Base-by-base conservation (phyloP, 805 yeast genomes). In the Candida ovalis region DNA sequence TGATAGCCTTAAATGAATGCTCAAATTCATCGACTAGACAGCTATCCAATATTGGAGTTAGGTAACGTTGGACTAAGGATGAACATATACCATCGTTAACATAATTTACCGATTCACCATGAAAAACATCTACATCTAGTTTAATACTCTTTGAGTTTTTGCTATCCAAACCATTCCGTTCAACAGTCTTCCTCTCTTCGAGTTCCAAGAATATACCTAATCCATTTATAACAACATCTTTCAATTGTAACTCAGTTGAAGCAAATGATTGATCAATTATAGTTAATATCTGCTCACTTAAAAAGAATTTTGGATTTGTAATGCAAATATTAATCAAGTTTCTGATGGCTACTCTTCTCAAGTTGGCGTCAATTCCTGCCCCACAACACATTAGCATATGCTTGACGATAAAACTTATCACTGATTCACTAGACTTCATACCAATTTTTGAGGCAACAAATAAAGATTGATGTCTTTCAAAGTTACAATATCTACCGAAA, bases 41-140 rank as follows among this genome's bases (percentile, higher is more conserved):
- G 17, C 80, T 61, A 2, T 68, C 64, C 22, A 86, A 64, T 4
- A 85, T 72, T 2, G 66, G 52, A 3, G 62, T 62, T 44, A 83
- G 62, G 57, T 82, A 87, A 33, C 88, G 67, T 46, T 87, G 88
- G 3, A 81, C 83, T 10, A 89, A 56, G 0, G 86, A 83, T 0
- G 92, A 78, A 60, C 94, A 84, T 0, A 88, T 80, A 13, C 90
- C 86, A 59, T 87, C 94, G 57, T 73, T 76, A 23, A 75, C 67
- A 43, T 77, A 73, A 1, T 74, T 66, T 33, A 71, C 64, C 0
- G 80, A 69, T 35, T 71, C 69, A 0, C 87, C 88, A 55, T 80
- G 81, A 54, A 84, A 77, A 0, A 75, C 77, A 6, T 71, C 73
- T 13, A 73, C 64, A 54, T 79, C 86, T 4, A 76, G 55, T 28